Percentiles rank a stretch among this genome's conserved stretches.
Conservation (phyloP, 2,329 filamentous ascomycete species). For the Acephala macrosclerotiorum region DNA sequence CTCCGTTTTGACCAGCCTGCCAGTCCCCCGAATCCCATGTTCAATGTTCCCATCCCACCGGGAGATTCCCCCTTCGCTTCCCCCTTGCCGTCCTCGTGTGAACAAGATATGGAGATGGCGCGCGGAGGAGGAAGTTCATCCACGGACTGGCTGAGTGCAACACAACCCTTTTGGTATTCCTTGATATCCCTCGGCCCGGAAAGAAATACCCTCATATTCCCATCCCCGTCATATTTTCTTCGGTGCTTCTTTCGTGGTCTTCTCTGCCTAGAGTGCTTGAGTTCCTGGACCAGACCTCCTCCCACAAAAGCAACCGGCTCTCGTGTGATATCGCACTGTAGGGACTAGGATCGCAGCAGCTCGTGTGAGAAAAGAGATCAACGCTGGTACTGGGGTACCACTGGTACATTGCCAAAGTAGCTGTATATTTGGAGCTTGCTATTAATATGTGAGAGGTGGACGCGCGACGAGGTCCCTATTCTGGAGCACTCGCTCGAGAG, state of each 20-base stretch:
- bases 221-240: slow-evolving; percentile 2
- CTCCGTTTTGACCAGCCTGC: background rate
- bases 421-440: slow-evolving; percentile 3
- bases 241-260: background rate
- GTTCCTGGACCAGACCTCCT: background rate
- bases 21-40: background rate
- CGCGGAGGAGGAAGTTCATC: slow-evolving; percentile 3
- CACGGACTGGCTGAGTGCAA: slow-evolving; percentile 4
- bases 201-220: slow-evolving; percentile 7
- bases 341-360: background rate
- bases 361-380: background rate
- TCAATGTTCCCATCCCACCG: background rate
- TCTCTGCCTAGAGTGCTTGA: background rate
- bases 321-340: background rate
- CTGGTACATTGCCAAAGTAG: background rate
- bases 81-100: slow-evolving; percentile 4
- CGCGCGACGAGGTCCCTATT: background rate
- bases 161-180: background rate
- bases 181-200: background rate
- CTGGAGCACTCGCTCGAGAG: background rate
- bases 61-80: slow-evolving; percentile 1
- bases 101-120: background rate
- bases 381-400: background rate
- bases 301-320: background rate
- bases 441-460: slow-evolving; percentile 3